Percentiles rank a stretch among this genome's conserved stretches.
Conservation (phyloP, 2,329 filamentous ascomycete species). For the Colletotrichum sp. region DNA sequence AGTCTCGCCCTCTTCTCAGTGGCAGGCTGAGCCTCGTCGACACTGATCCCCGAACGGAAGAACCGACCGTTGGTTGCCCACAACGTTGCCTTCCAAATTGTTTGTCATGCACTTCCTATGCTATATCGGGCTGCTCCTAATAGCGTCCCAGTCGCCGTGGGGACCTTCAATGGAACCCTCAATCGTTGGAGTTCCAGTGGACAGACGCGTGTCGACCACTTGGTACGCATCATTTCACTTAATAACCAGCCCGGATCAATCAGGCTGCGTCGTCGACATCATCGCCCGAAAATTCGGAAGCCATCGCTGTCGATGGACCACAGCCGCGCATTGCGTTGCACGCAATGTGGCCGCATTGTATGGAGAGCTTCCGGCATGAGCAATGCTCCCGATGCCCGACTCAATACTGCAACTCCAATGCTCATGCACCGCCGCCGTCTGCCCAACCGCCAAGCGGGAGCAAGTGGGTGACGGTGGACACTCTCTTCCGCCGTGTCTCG, state of each 20-base stretch:
- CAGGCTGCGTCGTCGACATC: not conserved
- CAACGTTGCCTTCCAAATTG: not conserved
- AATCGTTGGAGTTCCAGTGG: not conserved
- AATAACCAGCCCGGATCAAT: not conserved
- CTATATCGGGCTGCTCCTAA: not conserved
- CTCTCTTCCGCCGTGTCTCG: not conserved
- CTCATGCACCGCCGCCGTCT: slow-evolving; percentile 5
- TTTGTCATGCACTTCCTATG: not conserved
- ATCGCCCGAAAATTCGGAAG: not conserved
- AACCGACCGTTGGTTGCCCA: not conserved
- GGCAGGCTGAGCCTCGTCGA: not conserved
- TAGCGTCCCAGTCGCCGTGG: slow-evolving; percentile 11
- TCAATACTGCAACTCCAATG: slow-evolving; percentile 10
- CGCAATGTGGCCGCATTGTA: slow-evolving; percentile 8
- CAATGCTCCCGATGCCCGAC: not conserved
- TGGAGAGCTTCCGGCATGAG: slow-evolving; percentile 12
- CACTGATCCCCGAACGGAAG: not conserved
- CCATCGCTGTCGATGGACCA: not conserved
- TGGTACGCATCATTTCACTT: slow-evolving; percentile 11
- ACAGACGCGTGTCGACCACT: not conserved
- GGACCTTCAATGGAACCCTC: not conserved
- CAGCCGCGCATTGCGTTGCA: slow-evolving; percentile 2
- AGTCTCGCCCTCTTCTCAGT: not conserved
- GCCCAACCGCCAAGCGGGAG: slow-evolving; percentile 2
- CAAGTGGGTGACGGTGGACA: not conserved